Percentiles rank a stretch among this genome's conserved stretches.
phyloP scores from a whole-genome alignment of 1,284 basidiomycete species.

The Cutaneotrichosporon cavernicola region DNA sequence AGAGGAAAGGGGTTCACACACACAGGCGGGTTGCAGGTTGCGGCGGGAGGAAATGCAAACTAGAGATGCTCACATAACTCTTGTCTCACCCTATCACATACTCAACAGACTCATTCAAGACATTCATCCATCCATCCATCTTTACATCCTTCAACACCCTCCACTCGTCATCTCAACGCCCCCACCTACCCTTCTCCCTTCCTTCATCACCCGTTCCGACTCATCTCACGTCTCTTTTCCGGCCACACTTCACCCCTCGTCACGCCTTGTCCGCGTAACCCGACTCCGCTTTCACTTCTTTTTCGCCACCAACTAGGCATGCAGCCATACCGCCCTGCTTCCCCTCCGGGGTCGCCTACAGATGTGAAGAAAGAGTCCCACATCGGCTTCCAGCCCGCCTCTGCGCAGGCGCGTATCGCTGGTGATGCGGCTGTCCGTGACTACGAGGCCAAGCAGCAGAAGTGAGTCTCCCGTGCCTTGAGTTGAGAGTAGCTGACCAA shows the following conservation, averaged over 20 bases:
- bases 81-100: not conserved
- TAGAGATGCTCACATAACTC: not conserved
- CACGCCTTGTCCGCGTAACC: not conserved
- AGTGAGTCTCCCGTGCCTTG: constrained; percentile 29
- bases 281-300: not conserved
- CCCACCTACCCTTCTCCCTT: not conserved
- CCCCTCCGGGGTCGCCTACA: constrained; percentile 38
- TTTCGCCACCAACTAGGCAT: constrained; percentile 25
- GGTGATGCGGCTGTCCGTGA: constrained; percentile 46
- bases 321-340: constrained; percentile 41
- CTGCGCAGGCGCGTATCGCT: constrained; percentile 36
- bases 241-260: not conserved
- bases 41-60: not conserved
- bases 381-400: constrained; percentile 35
- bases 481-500: not conserved
- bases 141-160: not conserved
- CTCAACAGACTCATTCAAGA: not conserved
- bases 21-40: no score
- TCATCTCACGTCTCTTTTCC: not conserved
- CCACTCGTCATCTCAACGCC: not conserved
- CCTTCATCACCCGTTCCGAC: not conserved
- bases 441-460: constrained; percentile 51
- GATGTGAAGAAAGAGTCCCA: constrained; percentile 47
- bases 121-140: not conserved
- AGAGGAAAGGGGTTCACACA: not conserved